Evolutionary conservation across 177 flowering plant species (phyloP).

Genomic region (Vitis hybrid): DNA sequence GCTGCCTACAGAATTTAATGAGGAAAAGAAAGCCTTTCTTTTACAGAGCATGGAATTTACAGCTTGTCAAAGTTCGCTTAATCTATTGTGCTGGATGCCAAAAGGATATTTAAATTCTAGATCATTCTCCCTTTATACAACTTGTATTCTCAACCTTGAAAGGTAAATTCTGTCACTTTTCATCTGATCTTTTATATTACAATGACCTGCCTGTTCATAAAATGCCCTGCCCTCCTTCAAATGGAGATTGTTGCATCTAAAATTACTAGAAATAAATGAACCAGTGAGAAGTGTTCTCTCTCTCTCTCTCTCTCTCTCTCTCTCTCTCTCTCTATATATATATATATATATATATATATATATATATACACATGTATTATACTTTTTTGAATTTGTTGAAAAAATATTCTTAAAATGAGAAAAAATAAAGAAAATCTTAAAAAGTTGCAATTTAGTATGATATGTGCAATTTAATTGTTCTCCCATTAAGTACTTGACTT

Average conservation of each 20-base stretch:
- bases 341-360: too few species aligned
- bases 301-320: too few species aligned
- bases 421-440: too few species aligned
- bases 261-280: too few species aligned
- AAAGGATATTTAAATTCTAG: slow-evolving; percentile 40
- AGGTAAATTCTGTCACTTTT: slow-evolving; percentile 39
- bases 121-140: slow-evolving; percentile 36
- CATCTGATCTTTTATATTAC: background rate
- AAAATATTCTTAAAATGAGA: too few species aligned
- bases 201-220: background rate
- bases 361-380: too few species aligned
- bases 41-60: slow-evolving; percentile 20
- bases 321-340: too few species aligned
- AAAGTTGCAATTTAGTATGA: too few species aligned
- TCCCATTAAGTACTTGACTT: too few species aligned
- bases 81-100: slow-evolving; percentile 68
- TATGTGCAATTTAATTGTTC: too few species aligned
- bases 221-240: background rate
- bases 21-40: slow-evolving; percentile 5
- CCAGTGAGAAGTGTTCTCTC: too few species aligned
- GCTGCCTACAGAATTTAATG: slow-evolving; percentile 5
- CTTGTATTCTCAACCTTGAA: slow-evolving; percentile 68
- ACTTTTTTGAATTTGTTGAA: too few species aligned
- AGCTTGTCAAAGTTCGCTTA: slow-evolving; percentile 52
- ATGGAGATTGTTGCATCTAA: background rate